A percentile compares a stretch with the other conserved stretches of the same genome.
These are phyloP conservation scores for Poterioochromonas sp. DNA, from an alignment of 352 stramenopile genomes.

Conservation along the genomic window DNA sequence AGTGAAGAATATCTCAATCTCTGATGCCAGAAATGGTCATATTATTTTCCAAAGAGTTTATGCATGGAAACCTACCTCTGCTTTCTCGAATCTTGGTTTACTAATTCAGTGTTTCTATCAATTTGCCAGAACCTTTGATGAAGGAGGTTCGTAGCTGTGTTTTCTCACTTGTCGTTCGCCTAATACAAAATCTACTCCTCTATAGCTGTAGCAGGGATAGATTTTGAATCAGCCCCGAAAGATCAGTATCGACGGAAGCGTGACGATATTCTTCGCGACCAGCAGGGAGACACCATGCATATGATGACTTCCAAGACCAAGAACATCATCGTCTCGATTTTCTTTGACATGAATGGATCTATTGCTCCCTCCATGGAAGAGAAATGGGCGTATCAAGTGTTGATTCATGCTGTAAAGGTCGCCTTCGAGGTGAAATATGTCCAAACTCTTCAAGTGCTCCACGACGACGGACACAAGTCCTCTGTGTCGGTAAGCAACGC, in stretches of 20 bases:
- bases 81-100: not conserved
- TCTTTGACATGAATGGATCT: not conserved
- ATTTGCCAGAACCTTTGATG: constrained; percentile 2
- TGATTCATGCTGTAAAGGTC: not conserved
- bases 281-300: constrained; percentile 4
- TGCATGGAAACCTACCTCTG: not conserved
- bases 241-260: not conserved
- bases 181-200: not conserved
- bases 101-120: constrained; percentile 21
- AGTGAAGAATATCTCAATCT: constrained; percentile 23
- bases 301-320: not conserved
- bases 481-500: too few species aligned
- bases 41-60: constrained; percentile 13
- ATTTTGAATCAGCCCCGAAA: not conserved
- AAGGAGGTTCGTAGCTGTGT: not conserved
- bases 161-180: not conserved
- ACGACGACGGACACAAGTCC: not conserved
- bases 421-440: not conserved
- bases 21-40: not conserved
- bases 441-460: not conserved
- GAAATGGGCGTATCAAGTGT: not conserved
- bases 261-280: not conserved
- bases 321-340: not conserved
- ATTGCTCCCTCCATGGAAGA: too few species aligned
- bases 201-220: not conserved